Evolutionary conservation across 1,139 yeast species (phyloP).

Genomic region (Pichia sp.): DNA sequence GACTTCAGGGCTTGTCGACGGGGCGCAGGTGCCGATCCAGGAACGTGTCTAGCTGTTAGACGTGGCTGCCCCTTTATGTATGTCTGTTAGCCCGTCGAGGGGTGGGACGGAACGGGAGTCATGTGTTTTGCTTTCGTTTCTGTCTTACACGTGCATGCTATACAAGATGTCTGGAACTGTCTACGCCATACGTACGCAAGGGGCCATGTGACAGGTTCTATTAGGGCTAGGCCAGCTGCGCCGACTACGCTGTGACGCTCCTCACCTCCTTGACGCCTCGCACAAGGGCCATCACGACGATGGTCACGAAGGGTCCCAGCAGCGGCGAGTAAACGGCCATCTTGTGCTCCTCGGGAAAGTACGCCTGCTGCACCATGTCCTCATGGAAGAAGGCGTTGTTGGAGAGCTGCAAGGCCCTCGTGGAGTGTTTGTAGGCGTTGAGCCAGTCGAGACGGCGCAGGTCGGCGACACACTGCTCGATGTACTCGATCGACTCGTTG

Average conservation of each 20-base stretch:
- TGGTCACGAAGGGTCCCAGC: constrained; percentile 77
- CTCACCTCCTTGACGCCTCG: constrained; percentile 38
- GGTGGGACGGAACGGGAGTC: too few relatives aligned
- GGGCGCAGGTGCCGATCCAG: too few relatives aligned
- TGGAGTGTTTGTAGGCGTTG: constrained; percentile 50
- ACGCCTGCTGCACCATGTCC: constrained; percentile 91
- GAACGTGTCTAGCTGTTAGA: too few relatives aligned
- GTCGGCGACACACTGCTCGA: constrained; percentile 22
- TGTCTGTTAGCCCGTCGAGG: too few relatives aligned
- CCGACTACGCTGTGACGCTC: not conserved
- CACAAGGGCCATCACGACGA: constrained; percentile 56
- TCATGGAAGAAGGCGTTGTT: constrained; percentile 86
- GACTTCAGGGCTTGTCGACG: not conserved
- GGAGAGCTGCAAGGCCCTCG: constrained; percentile 52
- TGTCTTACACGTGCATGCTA: too few relatives aligned
- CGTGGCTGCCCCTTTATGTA: too few relatives aligned
- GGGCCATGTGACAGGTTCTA: too few relatives aligned
- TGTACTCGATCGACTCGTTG: constrained; percentile 34
- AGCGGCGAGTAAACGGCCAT: constrained; percentile 89
- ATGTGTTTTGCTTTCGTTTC: too few relatives aligned
- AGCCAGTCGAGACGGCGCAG: constrained; percentile 33
- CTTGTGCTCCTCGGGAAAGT: constrained; percentile 92
- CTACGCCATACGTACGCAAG: too few relatives aligned
- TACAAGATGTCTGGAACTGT: too few relatives aligned
- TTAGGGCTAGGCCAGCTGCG: too few relatives aligned